Base-by-base conservation (phyloP, 108 stramenopile genomes). In the Fistulifera pelliculosa region DNA sequence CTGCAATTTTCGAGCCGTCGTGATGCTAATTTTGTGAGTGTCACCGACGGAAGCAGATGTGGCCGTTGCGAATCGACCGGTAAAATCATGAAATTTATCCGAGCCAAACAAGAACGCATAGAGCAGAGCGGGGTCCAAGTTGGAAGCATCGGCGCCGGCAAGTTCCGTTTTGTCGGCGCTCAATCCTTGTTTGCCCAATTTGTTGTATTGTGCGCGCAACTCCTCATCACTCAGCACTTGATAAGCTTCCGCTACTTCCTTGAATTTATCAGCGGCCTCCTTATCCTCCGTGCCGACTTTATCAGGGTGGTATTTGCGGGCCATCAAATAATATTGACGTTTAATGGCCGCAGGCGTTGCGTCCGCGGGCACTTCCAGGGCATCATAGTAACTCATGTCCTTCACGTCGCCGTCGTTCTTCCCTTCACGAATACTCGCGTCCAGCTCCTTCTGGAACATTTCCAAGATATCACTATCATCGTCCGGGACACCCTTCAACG, bases 61-160 rank as follows among this genome's bases (percentile, higher is more conserved):
- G 8, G 83, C 79, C 23, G 72, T 72, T 0, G 81, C 80, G 31
- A 87, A 52, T 24, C 68, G 54, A 27, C 84, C 85, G 40, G 79
- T 55, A 48, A 80, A 83, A 51, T 84, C 70, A 15, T 76, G 58
- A 54, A 90, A 90, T 55, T 85, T 74, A 47, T 85, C 85, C 31
- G 69, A 70, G 43, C 90, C 86, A 71, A 86, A 87, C 49, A 92
- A 58, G 24, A 87, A 71, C 16, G 81, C 79, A 62, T 77, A 90
- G n/a, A 90, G 47, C 10, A 86, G 24, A 13, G 69, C 54, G 1
- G 85, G 80, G 49, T 87, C 85, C 16, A 77, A 49, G n/a, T 72
- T 49, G 27, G 60, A 49, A 27, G 47, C 41, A 13, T 52, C 47
- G 6, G 28, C 60, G 23, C 54, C 68, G 25, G 49, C 65, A 2